Percentiles rank a stretch among this genome's conserved stretches.
These are phyloP conservation scores for Xylaria sp. DNA, from an alignment of 2,329 filamentous ascomycete genomes.

Conservation along the genomic window DNA sequence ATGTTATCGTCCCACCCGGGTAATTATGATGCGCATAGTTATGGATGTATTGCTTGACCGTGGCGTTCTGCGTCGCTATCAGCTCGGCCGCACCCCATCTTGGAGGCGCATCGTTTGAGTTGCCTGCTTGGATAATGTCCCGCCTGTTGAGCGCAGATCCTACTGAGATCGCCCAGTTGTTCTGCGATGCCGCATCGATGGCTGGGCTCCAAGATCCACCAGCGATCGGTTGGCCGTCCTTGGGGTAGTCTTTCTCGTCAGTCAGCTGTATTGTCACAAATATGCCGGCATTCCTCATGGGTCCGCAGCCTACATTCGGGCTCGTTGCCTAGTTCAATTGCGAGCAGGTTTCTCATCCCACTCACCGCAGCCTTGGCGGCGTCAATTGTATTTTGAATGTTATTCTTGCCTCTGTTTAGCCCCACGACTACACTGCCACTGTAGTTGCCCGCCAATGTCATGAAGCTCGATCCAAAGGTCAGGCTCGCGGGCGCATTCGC, in stretches of 20 bases:
- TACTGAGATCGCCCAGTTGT: slow-evolving; percentile 46
- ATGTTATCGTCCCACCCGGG: slow-evolving; percentile 49
- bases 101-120: slow-evolving; percentile 46
- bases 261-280: slow-evolving; percentile 10
- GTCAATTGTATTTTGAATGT: slow-evolving; percentile 58
- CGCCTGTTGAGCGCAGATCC: slow-evolving; percentile 43
- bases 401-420: slow-evolving; percentile 58
- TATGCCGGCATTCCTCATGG: not conserved
- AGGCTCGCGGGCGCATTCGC: slow-evolving; percentile 55
- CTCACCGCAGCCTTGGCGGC: slow-evolving; percentile 53
- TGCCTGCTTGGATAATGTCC: slow-evolving; percentile 49
- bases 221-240: slow-evolving; percentile 47
- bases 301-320: slow-evolving; percentile 49
- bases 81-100: slow-evolving; percentile 48
- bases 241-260: slow-evolving; percentile 41
- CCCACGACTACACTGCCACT: slow-evolving; percentile 57
- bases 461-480: slow-evolving; percentile 59
- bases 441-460: slow-evolving; percentile 55
- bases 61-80: slow-evolving; percentile 46
- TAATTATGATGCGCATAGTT: slow-evolving; percentile 56
- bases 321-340: slow-evolving; percentile 63
- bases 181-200: slow-evolving; percentile 47
- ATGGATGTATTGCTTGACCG: slow-evolving; percentile 46
- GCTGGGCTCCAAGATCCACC: slow-evolving; percentile 45
- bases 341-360: slow-evolving; percentile 55